A percentile compares a stretch with the other conserved stretches of the same genome.
Conservation (phyloP, 2,329 filamentous ascomycete species). For the Aspergillus proliferans region DNA sequence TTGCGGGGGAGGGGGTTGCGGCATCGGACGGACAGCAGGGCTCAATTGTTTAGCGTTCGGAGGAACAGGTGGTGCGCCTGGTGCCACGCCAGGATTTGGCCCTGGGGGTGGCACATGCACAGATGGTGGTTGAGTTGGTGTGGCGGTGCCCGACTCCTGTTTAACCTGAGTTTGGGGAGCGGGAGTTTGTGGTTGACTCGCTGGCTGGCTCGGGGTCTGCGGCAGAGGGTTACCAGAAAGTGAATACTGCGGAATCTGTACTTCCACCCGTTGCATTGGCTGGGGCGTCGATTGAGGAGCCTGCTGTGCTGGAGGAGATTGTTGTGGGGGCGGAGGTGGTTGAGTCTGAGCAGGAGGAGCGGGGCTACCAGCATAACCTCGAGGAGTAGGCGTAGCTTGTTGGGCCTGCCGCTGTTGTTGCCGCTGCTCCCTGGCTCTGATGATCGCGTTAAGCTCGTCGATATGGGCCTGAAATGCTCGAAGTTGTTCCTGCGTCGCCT, state of each 20-base stretch:
- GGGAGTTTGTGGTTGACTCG: slow-evolving; percentile 10
- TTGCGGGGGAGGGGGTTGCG: slow-evolving; percentile 18
- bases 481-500: slow-evolving; percentile 44
- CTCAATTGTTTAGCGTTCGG: slow-evolving; percentile 15
- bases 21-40: slow-evolving; percentile 18
- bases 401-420: slow-evolving; percentile 26
- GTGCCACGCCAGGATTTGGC: slow-evolving; percentile 3
- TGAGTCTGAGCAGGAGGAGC: not conserved
- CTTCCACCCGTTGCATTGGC: slow-evolving; percentile 14
- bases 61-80: slow-evolving; percentile 4
- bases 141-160: slow-evolving; percentile 19
- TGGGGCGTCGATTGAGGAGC: slow-evolving; percentile 3
- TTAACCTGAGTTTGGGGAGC: slow-evolving; percentile 19
- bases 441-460: slow-evolving; percentile 46
- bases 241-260: slow-evolving; percentile 11
- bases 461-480: slow-evolving; percentile 47
- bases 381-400: slow-evolving; percentile 11
- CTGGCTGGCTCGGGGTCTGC: slow-evolving; percentile 3
- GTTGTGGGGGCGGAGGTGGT: slow-evolving; percentile 2
- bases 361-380: not conserved
- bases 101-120: slow-evolving; percentile 3
- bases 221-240: slow-evolving; percentile 2
- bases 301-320: slow-evolving; percentile 9
- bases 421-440: slow-evolving; percentile 40
- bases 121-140: slow-evolving; percentile 5